Base-by-base conservation (phyloP, 108 stramenopile species). In the Cyclotella distinguenda region DNA sequence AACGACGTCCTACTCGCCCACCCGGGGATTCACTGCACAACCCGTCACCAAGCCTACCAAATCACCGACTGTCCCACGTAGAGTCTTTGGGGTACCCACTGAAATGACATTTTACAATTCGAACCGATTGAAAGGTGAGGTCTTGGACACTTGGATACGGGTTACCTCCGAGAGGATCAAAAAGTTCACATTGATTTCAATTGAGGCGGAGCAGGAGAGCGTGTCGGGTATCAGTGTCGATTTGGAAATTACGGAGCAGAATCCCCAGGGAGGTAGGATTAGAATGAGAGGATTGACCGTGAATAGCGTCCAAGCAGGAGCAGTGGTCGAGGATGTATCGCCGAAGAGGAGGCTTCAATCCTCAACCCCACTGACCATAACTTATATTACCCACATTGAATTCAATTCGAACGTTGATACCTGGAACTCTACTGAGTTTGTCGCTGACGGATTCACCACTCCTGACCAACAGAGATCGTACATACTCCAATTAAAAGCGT, bases 371-470 rank as follows among this genome's bases (percentile, higher is more conserved):
- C 42, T 59, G 8, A 27, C 30, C 1, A 33, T 59, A 10, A 59
- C 42, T 19, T 59, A 28, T 16, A 59, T 40, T 12, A 43, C 42
- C 8, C 8, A 25, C 1, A 40, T 59, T 43, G 13, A 27, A 33
- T 59, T 59, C 19, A 19, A 15, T 43, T 59, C 40, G 30, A 34
- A 30, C 6, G 27, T 1, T 21, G 40, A 43, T 18, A 33, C 31
- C 30, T 59, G 58, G 65, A 43, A 66, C 23, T 19, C 65, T 12
- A 51, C 5, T 31, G 42, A 59, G 6, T 53, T 69, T 26, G 68
- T 69, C 10, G 18, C 35, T 33, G 36, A 46, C 19, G 68, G 68
- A 7, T 69, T 69, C 28, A 30, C 27, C 31, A 60, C 68, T 6
- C 16, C 43, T 18, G 26, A 57, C 16, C 58, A 38, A n/a, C 68